Conservation (phyloP, 306 rosid genomes). For the Purshia tridentata region DNA sequence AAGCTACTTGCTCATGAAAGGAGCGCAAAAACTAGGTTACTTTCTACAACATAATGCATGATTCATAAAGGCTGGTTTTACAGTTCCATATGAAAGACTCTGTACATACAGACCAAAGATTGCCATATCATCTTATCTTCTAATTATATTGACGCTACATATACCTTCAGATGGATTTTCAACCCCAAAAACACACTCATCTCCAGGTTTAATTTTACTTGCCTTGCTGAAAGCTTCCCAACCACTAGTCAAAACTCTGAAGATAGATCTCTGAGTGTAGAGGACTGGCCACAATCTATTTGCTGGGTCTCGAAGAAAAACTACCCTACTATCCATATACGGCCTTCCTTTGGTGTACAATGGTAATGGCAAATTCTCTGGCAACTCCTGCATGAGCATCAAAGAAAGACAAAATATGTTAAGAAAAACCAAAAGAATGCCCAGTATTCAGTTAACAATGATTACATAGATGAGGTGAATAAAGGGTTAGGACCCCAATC, state of each 20-base stretch:
- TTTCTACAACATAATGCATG: not conserved
- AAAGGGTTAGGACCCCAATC: not conserved
- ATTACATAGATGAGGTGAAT: not conserved
- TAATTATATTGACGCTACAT: conserved; percentile 25
- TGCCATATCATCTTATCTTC: conserved; percentile 9
- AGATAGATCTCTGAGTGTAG: conserved; percentile 30
- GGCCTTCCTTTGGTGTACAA: not conserved
- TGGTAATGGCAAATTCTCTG: conserved; percentile 28
- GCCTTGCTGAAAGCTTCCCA: conserved; percentile 49
- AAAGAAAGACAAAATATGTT: conserved; percentile 7
- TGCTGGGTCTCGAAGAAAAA: conserved; percentile 41
- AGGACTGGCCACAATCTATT: conserved; percentile 53
- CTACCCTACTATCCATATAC: conserved; percentile 24
- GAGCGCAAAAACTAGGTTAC: not conserved
- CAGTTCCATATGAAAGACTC: not conserved
- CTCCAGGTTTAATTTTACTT: conserved; percentile 44
- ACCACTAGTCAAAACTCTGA: conserved; percentile 37
- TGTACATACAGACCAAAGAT: not conserved
- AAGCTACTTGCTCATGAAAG: not conserved
- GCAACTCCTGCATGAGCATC: conserved; percentile 45
- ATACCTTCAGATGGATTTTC: conserved; percentile 25
- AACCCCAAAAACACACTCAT: conserved; percentile 39
- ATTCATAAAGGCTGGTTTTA: not conserved
- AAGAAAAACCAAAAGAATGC: not conserved
- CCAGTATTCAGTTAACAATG: not conserved